Conservation (phyloP, 768 basidiomycete genomes). For the Hypsizygus marmoreus region DNA sequence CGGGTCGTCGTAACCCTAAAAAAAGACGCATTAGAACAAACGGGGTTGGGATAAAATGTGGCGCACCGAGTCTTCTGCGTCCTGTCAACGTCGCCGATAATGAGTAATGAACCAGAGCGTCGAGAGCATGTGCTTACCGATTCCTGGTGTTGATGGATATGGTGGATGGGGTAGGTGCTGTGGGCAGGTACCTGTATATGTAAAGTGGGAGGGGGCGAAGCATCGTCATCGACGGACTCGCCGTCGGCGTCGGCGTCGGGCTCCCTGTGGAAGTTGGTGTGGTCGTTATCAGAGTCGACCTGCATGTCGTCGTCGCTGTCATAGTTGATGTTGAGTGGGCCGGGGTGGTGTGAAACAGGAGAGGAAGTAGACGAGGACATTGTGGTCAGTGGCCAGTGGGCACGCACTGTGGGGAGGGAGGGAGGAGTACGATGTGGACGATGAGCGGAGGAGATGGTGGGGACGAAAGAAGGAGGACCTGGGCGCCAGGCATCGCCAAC, state of each 20-base stretch:
- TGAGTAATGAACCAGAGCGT: conserved; percentile 15
- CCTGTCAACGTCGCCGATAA: conserved; percentile 29
- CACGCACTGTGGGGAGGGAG: conserved; percentile 4
- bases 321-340: conserved; percentile 57
- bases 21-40: conserved; percentile 20
- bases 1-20: conserved; percentile 53
- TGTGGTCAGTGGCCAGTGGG: conserved; percentile 1
- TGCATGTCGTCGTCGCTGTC: conserved; percentile 71
- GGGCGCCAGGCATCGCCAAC: conserved; percentile 57
- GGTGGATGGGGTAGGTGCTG: conserved; percentile 35
- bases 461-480: conserved; percentile 41
- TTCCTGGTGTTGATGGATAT: conserved; percentile 36
- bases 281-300: conserved; percentile 62
- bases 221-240: conserved; percentile 61
- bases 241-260: conserved; percentile 65
- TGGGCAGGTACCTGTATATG: too few relatives aligned
- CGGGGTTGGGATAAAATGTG: conserved; percentile 16
- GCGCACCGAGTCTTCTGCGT: conserved; percentile 65
- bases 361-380: conserved; percentile 32
- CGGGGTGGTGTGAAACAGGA: conserved; percentile 33
- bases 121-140: conserved; percentile 38
- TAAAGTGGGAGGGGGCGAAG: conserved; percentile 36
- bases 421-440: too few relatives aligned
- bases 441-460: conserved; percentile 37
- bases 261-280: conserved; percentile 42